phyloP scores from a whole-genome alignment of 768 basidiomycete genomes.

The Dentipellis fragilis region DNA sequence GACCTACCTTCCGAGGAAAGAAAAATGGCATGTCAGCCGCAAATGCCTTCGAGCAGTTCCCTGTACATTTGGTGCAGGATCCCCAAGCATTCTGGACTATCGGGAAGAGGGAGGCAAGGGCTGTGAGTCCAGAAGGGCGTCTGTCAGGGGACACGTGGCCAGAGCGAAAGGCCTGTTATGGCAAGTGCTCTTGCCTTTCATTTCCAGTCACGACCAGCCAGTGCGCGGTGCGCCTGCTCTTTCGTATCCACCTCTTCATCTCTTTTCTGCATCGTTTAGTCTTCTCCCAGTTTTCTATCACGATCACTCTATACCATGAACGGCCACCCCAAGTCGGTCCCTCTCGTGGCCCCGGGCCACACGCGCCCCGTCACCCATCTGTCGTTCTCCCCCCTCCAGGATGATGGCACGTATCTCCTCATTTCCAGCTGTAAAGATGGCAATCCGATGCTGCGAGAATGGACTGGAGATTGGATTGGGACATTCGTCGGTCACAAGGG shows the following conservation, averaged over 20 bases:
- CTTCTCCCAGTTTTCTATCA: conserved; percentile 2
- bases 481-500: conserved; percentile 87
- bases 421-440: conserved; percentile 99
- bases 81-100: neutral
- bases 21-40: too few species aligned
- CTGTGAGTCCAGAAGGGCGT: neutral
- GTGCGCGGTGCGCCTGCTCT: conserved; percentile 23
- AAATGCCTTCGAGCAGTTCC: too few species aligned
- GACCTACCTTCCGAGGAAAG: too few species aligned
- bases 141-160: neutral
- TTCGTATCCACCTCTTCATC: conserved; percentile 1
- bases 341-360: conserved; percentile 79
- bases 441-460: conserved; percentile 91
- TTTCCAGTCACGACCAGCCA: conserved; percentile 7
- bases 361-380: conserved; percentile 88
- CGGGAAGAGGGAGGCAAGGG: neutral
- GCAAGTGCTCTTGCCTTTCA: neutral
- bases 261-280: conserved; percentile 1
- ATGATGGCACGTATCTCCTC: conserved; percentile 80
- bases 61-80: too few species aligned
- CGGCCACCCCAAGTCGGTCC: conserved; percentile 41
- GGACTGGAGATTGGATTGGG: conserved; percentile 99
- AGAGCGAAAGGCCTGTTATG: neutral
- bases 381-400: conserved; percentile 79
- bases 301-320: conserved; percentile 5